Evolutionary conservation across 306 rosid genomes (phyloP), one percentile per base, ranked within the genome.

Genomic region (Pterocarpus macrocarpus): DNA sequence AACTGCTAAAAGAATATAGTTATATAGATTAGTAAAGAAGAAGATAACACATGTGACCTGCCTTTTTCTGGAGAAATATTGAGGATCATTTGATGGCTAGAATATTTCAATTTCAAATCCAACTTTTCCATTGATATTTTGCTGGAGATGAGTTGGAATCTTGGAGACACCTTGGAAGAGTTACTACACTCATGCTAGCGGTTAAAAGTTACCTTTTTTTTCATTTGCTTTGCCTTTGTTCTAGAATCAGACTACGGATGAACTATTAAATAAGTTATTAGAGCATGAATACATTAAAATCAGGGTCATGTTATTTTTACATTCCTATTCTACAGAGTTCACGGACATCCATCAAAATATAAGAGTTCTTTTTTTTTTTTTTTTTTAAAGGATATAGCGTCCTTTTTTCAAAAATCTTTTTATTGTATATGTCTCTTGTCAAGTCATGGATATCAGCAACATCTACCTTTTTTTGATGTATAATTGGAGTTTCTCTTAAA

Each of bases 1-100:
- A 81, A 81, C 85, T 43, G 69, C 65, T 32, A 76, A 85, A 85
- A 71, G 64, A 66, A 57, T 39, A 36, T 35, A 65, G 62, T 71
- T 56, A 67, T 56, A 49, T 9, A 53, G 38, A 68, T 59, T 55
- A 52, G 74, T 3, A 58, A 83, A 45, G 34, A 67, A 39, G 72
- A 73, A 73, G 50, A 28, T 4, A 79, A 59, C n/a, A 69, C 73
- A 17, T 62, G 72, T 15, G 41, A 62, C 41, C 67, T 32, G 10
- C 10, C 7, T 34, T 62, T 68, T 69, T 69, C 36, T 45, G 59
- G 28, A 47, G 22, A 47, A 52, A 15, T 16, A 34, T 8, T 55
- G 39, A 49, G 77, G 33, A 84, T 75, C 69, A 74, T 61, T 61
- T 75, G 39, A 74, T 49, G 36, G 62, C 56, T 53, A 62, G 35